Evolutionary conservation across 805 yeast species (phyloP).

Genomic region (Starmera pachycereana): DNA sequence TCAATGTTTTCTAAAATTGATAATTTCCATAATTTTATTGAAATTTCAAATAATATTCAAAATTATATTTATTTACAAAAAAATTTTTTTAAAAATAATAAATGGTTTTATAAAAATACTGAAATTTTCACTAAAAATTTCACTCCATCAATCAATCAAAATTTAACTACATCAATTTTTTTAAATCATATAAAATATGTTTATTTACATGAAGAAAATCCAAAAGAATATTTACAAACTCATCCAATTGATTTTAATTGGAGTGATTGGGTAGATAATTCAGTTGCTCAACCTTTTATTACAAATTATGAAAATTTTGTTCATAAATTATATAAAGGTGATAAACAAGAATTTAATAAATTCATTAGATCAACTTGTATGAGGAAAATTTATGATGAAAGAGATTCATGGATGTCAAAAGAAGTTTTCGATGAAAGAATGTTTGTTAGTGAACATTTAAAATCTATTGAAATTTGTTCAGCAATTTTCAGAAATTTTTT

Average conservation of each 20-base stretch:
- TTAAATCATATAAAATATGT: constrained; percentile 4
- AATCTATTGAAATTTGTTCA: constrained; percentile 18
- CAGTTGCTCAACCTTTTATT: constrained; percentile 18
- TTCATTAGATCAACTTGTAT: neutral
- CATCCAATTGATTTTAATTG: constrained; percentile 18
- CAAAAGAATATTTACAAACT: constrained; percentile 6
- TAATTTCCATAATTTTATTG: constrained; percentile 13
- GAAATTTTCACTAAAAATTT: constrained; percentile 1
- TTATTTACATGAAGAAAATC: constrained; percentile 7
- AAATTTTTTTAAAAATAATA: constrained; percentile 10
- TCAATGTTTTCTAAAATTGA: constrained; percentile 10
- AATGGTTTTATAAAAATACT: constrained; percentile 6
- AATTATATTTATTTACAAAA: constrained; percentile 11
- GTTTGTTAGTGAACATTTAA: constrained; percentile 16
- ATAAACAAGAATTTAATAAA: neutral
- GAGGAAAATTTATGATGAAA: constrained; percentile 1
- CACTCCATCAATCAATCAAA: constrained; percentile 7
- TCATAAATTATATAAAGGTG: neutral
- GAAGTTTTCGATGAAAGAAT: constrained; percentile 6
- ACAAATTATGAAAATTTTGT: constrained; percentile 16
- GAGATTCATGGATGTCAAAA: constrained; percentile 18
- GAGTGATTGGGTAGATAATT: constrained; percentile 23
- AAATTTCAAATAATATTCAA: constrained; percentile 10
- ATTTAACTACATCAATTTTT: constrained; percentile 12
- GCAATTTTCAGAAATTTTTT: constrained; percentile 18